Conservation (phyloP, 345 rosid genomes). For the Syzygium jambos region DNA sequence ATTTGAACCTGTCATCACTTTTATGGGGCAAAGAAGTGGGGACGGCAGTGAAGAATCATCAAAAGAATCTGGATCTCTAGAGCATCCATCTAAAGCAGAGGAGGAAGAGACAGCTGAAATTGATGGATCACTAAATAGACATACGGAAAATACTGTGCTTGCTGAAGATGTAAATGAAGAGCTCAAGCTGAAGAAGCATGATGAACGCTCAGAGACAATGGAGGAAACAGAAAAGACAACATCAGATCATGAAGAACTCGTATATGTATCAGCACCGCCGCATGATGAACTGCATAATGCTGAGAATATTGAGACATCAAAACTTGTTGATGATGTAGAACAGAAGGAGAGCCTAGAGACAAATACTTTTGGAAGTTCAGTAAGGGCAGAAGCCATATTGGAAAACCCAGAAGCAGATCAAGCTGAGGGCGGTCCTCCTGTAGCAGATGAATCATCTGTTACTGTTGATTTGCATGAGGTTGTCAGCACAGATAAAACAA, state of each 20-base stretch:
- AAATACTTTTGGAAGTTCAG: slow-evolving; percentile 23
- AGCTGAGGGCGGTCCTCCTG: slow-evolving; percentile 15
- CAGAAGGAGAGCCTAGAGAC: slow-evolving; percentile 25
- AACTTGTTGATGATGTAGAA: slow-evolving; percentile 18
- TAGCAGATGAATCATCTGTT: slow-evolving; percentile 19
- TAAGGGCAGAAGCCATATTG: slow-evolving; percentile 23
- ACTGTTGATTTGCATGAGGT: slow-evolving; percentile 27
- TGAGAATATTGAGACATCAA: slow-evolving; percentile 22
- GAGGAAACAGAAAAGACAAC: slow-evolving; percentile 23
- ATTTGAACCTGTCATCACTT: slow-evolving; percentile 60
- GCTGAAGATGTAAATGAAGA: slow-evolving; percentile 32
- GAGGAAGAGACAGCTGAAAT: slow-evolving; percentile 24
- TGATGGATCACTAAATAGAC: slow-evolving; percentile 9
- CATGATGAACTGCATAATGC: slow-evolving; percentile 20
- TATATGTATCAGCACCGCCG: slow-evolving; percentile 21
- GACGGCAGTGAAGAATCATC: slow-evolving; percentile 29
- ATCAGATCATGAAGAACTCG: slow-evolving; percentile 26
- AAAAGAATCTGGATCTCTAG: slow-evolving; percentile 24
- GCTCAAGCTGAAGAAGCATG: slow-evolving; percentile 13
- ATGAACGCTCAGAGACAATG: slow-evolving; percentile 15
- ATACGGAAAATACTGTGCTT: slow-evolving; percentile 5
- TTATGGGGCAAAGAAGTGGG: slow-evolving; percentile 65
- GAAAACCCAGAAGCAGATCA: slow-evolving; percentile 25
- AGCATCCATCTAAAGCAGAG: slow-evolving; percentile 19
- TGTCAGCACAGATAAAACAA: slow-evolving; percentile 19